Evolutionary conservation across 2,329 filamentous ascomycete genomes (phyloP).

Genomic region (Niveomyces coronatus): DNA sequence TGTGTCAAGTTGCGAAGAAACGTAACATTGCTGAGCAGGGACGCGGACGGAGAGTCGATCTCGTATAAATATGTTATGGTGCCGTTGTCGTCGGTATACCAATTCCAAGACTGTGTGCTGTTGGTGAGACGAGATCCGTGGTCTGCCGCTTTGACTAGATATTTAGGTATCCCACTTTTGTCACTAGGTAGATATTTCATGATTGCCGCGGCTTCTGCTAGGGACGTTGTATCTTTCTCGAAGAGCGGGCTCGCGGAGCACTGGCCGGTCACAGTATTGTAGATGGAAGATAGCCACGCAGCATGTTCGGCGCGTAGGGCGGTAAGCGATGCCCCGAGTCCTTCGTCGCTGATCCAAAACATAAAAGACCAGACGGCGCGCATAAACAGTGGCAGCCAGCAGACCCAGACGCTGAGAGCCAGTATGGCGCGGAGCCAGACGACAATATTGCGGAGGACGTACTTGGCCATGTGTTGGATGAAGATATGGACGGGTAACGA

Average conservation of each 20-base stretch:
- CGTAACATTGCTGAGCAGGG: slow-evolving; percentile 46
- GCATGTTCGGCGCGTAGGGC: slow-evolving; percentile 15
- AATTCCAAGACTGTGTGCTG: slow-evolving; percentile 1
- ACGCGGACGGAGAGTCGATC: slow-evolving; percentile 13
- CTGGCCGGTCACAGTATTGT: neutral
- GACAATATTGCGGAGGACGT: slow-evolving; percentile 59
- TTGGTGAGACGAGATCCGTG: neutral
- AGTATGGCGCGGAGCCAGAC: slow-evolving; percentile 70
- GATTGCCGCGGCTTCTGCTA: slow-evolving; percentile 6
- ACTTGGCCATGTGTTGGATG: slow-evolving; percentile 63
- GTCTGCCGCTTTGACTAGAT: slow-evolving; percentile 1
- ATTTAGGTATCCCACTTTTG: slow-evolving; percentile 2
- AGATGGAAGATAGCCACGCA: neutral
- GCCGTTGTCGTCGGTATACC: slow-evolving; percentile 6
- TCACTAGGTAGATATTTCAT: slow-evolving; percentile 4
- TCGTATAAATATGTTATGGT: slow-evolving; percentile 3
- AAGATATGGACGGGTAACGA: slow-evolving; percentile 75
- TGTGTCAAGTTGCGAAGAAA: slow-evolving; percentile 54
- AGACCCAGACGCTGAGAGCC: slow-evolving; percentile 80
- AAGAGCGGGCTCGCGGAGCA: slow-evolving; percentile 3
- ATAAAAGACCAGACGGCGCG: slow-evolving; percentile 84
- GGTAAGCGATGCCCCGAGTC: slow-evolving; percentile 30
- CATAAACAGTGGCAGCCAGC: slow-evolving; percentile 82
- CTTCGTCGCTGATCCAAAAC: slow-evolving; percentile 89
- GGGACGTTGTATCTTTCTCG: slow-evolving; percentile 2